Evolutionary conservation across 2,329 filamentous ascomycete genomes (phyloP), one percentile per base, ranked within the genome.

Genomic region (Fusarium albosuccineum): DNA sequence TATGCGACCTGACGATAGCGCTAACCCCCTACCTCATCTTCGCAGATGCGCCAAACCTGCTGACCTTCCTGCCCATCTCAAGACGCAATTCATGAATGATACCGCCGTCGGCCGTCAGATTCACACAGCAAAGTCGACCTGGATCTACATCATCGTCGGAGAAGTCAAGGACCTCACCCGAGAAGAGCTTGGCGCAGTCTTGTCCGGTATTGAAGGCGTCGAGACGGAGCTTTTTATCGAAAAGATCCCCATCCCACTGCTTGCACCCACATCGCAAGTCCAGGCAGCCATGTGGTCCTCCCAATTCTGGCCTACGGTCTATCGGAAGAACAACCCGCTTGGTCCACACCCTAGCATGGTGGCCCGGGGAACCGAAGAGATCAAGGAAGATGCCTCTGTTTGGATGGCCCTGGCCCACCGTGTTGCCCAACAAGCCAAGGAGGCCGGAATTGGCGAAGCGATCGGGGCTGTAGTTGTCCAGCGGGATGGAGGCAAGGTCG

Each of bases 281-380:
- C 92, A 95, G 77, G 92, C 93, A 9, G 87, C 86, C 27, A 82
- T 87, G 75, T 96, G 92, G 92, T 91, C 89, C 27, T 82, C 86
- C 34, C 85, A 90, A 70, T 95, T 93, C 77, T 97, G 93, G 93
- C 93, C 93, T 11, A 91, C 90, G 2, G 88, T 94, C 49, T 97
- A 96, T 80, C 91, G 92, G 67, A 94, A 94, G 81, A 94, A 91
- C 69, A 96, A 96, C 74, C 92, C 92, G 3, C 92, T 94, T 61
- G 93, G 93, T 5, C 92, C 93, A 16, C 93, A 97, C 75, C 92
- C 92, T 64, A 88, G 89, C 73, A 87, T 92, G 75, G 88, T 95
- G 57, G 82, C 86, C 41, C 88, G 91, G 61, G 89, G 90, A 29
- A 90, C 91, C 39, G 86, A 89, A 11, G 89, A 92, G 62, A 87